A percentile compares a stretch with the other conserved stretches of the same genome.
Conservation (phyloP, 257 asterid genomes). For the Fraxinus anomala region DNA sequence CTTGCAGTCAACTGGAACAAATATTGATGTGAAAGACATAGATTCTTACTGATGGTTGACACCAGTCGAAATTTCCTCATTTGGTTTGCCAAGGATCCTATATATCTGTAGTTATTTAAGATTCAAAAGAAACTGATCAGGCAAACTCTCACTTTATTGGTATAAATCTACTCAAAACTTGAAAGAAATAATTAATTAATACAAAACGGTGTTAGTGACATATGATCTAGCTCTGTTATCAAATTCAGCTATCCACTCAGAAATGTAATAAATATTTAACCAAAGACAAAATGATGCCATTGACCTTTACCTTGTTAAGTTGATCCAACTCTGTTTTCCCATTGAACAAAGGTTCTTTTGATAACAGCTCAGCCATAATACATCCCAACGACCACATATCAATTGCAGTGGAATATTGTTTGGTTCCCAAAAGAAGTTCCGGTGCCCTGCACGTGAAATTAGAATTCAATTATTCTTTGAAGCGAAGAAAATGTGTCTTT, state of each 20-base stretch:
- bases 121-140: neutral
- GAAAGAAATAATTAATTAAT: neutral
- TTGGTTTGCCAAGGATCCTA: slow-evolving; percentile 48
- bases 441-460: slow-evolving; percentile 70
- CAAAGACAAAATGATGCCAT: neutral
- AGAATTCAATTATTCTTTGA: slow-evolving; percentile 18
- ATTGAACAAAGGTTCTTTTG: slow-evolving; percentile 43
- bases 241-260: neutral
- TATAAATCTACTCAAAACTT: neutral
- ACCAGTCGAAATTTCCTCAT: slow-evolving; percentile 49
- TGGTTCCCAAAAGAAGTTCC: slow-evolving; percentile 87
- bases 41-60: slow-evolving; percentile 45
- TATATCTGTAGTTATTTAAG: slow-evolving; percentile 35
- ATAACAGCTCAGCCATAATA: slow-evolving; percentile 77
- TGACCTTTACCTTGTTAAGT: slow-evolving; percentile 43
- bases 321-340: slow-evolving; percentile 51
- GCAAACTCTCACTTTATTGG: neutral
- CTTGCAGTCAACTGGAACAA: neutral
- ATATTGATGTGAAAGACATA: slow-evolving; percentile 20
- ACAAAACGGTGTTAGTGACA: neutral
- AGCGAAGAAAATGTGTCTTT: neutral
- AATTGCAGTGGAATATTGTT: slow-evolving; percentile 84
- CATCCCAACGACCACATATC: slow-evolving; percentile 99
- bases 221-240: neutral
- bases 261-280: neutral